These are phyloP conservation scores for Diplodia intermedia DNA, from an alignment of 2,329 filamentous ascomycete genomes.

Conservation along the genomic window DNA sequence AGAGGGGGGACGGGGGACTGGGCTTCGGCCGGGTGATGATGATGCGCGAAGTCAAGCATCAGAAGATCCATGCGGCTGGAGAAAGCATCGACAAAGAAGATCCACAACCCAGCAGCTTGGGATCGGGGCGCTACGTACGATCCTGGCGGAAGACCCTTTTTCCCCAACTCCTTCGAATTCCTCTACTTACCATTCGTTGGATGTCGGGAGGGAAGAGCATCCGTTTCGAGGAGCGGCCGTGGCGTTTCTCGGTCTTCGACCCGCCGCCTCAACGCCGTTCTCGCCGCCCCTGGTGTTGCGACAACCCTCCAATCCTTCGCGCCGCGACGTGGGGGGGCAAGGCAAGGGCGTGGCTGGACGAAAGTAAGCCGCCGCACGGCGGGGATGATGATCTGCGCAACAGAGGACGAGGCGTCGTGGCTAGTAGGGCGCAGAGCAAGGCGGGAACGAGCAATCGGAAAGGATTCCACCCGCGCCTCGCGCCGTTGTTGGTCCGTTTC, in stretches of 20 bases:
- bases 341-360: too few species aligned
- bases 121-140: not conserved
- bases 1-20: not conserved
- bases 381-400: not conserved
- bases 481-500: not conserved
- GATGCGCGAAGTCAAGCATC: not conserved
- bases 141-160: not conserved
- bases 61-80: not conserved
- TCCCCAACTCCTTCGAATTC: not conserved
- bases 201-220: not conserved
- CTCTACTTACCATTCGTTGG: not conserved
- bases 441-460: not conserved
- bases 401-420: not conserved
- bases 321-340: too few species aligned
- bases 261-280: too few species aligned
- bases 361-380: too few species aligned
- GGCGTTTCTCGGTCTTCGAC: not conserved
- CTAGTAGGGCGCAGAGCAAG: too few species aligned
- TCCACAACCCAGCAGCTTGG: not conserved
- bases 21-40: not conserved
- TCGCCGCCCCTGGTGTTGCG: not conserved
- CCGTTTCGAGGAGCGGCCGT: not conserved
- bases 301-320: too few species aligned
- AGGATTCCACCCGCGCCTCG: not conserved
- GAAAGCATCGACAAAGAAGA: not conserved